Evolutionary conservation across 306 rosid species (phyloP).

Genomic region (Hippophae gyantsensis): DNA sequence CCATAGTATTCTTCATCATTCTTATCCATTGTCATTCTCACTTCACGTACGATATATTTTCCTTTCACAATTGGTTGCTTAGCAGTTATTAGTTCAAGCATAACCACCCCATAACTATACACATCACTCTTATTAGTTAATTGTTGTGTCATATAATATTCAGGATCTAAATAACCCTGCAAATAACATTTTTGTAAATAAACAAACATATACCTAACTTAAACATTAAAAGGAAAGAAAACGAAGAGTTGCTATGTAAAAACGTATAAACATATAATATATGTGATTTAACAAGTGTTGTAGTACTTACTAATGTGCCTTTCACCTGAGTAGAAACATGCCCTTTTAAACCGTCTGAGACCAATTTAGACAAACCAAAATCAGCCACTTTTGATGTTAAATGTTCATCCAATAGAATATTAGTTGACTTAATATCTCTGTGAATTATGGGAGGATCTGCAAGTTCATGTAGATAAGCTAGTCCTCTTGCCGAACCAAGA

Average conservation of each 20-base stretch:
- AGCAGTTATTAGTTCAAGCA: background rate
- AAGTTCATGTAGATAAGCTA: slow-evolving; percentile 12
- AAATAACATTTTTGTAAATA: background rate
- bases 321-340: slow-evolving; percentile 6
- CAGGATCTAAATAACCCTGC: slow-evolving; percentile 16
- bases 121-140: slow-evolving; percentile 16
- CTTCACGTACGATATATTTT: background rate
- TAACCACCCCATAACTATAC: slow-evolving; percentile 11
- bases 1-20: slow-evolving; percentile 52
- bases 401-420: slow-evolving; percentile 17
- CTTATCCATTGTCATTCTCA: slow-evolving; percentile 21
- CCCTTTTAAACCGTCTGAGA: background rate
- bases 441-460: slow-evolving; percentile 14
- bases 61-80: background rate
- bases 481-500: slow-evolving; percentile 11
- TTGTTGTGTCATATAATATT: slow-evolving; percentile 1
- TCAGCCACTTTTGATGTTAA: slow-evolving; percentile 18
- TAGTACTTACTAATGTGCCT: slow-evolving; percentile 13
- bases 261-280: background rate
- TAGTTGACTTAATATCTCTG: slow-evolving; percentile 12
- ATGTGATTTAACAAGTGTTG: background rate
- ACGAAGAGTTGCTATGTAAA: background rate
- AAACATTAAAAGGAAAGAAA: background rate
- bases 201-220: background rate
- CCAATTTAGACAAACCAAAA: slow-evolving; percentile 12